A percentile compares a stretch with the other conserved stretches of the same genome.
phyloP scores from a whole-genome alignment of 2,329 filamentous ascomycete genomes.

The Trichoderma hamatum region DNA sequence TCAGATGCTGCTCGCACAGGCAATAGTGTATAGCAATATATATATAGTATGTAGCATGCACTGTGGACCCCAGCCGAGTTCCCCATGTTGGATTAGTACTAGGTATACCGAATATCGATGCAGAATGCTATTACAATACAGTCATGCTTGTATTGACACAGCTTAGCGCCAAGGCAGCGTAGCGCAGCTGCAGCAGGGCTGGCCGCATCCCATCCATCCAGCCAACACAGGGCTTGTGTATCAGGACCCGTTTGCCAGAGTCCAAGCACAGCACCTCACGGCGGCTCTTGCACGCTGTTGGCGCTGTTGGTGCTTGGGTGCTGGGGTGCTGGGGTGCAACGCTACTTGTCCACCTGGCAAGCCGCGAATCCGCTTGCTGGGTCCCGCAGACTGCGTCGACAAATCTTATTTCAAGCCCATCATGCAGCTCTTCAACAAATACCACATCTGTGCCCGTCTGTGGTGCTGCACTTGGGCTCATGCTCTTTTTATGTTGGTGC shows the following conservation, averaged over 20 bases:
- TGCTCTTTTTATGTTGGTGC: neutral
- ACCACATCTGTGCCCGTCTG: neutral
- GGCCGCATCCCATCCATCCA: slow-evolving; percentile 6
- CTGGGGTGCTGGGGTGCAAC: neutral
- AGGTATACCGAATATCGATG: neutral
- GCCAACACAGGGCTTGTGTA: neutral
- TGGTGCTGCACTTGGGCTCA: neutral
- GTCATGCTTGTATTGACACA: neutral
- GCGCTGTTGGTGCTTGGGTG: slow-evolving; percentile 4
- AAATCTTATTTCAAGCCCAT: neutral
- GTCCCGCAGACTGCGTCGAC: neutral
- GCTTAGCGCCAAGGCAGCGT: slow-evolving; percentile 10
- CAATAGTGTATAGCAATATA: neutral
- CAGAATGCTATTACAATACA: neutral
- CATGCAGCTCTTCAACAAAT: neutral
- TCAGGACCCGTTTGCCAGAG: neutral
- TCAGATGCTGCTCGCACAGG: neutral
- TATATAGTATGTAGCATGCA: neutral
- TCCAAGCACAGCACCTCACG: neutral
- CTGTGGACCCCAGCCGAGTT: neutral
- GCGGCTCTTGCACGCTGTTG: neutral
- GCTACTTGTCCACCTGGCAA: slow-evolving; percentile 10
- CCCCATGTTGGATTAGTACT: neutral
- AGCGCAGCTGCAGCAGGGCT: slow-evolving; percentile 11
- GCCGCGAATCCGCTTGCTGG: neutral